These are phyloP conservation scores for Hymenoscyphus infarciens DNA, from an alignment of 2,329 filamentous ascomycete genomes.

Conservation along the genomic window DNA sequence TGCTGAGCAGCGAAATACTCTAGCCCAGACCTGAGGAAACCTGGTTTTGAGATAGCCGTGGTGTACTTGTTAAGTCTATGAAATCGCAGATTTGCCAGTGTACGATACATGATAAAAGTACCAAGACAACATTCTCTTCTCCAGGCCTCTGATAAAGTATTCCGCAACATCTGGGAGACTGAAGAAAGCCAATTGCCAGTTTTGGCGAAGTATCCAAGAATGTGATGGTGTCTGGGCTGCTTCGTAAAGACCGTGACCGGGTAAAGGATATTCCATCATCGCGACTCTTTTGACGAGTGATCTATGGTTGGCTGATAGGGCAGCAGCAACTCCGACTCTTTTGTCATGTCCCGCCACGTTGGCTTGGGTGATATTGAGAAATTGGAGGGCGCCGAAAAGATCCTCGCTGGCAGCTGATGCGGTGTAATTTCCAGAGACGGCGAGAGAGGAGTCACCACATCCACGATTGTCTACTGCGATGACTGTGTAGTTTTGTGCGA, in stretches of 20 bases:
- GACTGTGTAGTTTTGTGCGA: constrained; percentile 41
- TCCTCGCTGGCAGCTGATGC: constrained; percentile 34
- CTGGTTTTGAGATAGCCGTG: not conserved
- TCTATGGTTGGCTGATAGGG: constrained; percentile 40
- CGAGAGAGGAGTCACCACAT: constrained; percentile 38
- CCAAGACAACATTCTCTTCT: constrained; percentile 43
- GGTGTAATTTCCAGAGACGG: not conserved
- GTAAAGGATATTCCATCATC: constrained; percentile 41
- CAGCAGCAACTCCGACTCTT: constrained; percentile 41
- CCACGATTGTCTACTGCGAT: constrained; percentile 48
- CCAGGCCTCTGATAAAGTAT: constrained; percentile 43
- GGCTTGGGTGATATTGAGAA: constrained; percentile 40
- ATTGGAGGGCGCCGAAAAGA: constrained; percentile 40
- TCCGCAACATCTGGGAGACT: constrained; percentile 44
- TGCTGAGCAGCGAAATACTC: not conserved
- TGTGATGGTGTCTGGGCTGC: constrained; percentile 31
- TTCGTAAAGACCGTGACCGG: constrained; percentile 41
- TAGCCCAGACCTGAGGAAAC: not conserved
- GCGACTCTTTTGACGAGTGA: constrained; percentile 37
- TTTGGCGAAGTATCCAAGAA: constrained; percentile 40
- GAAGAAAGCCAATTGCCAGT: constrained; percentile 45
- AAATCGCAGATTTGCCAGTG: constrained; percentile 32
- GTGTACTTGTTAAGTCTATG: not conserved
- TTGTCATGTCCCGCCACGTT: constrained; percentile 47
- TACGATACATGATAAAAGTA: constrained; percentile 46